These are phyloP conservation scores for Lactarius sanguifluus DNA, from an alignment of 768 basidiomycete species.

Conservation along the genomic window DNA sequence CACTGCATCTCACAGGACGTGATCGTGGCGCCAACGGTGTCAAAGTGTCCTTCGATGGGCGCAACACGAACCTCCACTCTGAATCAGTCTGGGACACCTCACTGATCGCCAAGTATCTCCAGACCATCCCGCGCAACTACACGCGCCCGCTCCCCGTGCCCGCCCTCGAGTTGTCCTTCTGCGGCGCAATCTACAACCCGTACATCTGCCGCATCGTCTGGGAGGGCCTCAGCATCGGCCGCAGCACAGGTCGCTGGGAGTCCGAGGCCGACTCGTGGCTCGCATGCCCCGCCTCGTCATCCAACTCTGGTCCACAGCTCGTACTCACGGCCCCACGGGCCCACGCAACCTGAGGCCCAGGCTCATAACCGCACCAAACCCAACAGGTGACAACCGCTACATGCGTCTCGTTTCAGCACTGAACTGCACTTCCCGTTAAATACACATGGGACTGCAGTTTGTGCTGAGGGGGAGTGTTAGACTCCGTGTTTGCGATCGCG, in stretches of 20 bases:
- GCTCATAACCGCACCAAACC: no score
- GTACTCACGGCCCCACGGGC: background rate
- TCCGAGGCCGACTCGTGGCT: constrained; percentile 65
- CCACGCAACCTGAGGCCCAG: no score
- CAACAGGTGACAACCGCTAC: no score
- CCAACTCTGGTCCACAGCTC: background rate
- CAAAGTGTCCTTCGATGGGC: constrained; percentile 71
- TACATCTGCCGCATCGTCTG: constrained; percentile 84
- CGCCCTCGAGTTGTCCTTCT: constrained; percentile 63
- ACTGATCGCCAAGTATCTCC: constrained; percentile 80
- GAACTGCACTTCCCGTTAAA: no score
- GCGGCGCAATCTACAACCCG: constrained; percentile 82
- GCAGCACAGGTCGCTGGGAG: constrained; percentile 44
- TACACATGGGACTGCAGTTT: no score
- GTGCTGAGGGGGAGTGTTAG: no score
- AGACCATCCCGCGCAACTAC: constrained; percentile 74
- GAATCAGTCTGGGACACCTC: constrained; percentile 84
- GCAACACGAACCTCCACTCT: constrained; percentile 75
- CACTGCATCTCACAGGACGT: constrained; percentile 86
- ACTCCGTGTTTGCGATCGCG: no score
- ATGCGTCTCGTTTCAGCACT: no score
- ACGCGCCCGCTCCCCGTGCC: constrained; percentile 65
- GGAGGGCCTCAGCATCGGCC: constrained; percentile 67
- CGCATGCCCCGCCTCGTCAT: constrained; percentile 49
- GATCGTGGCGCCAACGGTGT: constrained; percentile 85